These are phyloP conservation scores for Phytopythium vexans DNA, from an alignment of 352 stramenopile species.

Conservation along the genomic window DNA sequence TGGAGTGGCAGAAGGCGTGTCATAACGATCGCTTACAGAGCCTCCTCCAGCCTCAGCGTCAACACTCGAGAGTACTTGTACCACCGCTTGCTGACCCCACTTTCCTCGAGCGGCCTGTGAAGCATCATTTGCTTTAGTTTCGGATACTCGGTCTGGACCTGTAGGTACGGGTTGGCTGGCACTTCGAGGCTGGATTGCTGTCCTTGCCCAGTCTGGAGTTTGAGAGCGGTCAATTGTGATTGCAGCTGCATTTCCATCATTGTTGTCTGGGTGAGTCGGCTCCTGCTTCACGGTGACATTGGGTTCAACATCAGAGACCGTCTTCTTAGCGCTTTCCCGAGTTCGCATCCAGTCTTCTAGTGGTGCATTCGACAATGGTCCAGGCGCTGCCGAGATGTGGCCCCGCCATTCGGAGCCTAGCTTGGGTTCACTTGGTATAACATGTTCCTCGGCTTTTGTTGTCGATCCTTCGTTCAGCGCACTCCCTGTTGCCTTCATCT, in stretches of 20 bases:
- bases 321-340: slow-evolving; percentile 46
- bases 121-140: background rate
- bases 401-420: slow-evolving; percentile 34
- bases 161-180: background rate
- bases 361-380: slow-evolving; percentile 45
- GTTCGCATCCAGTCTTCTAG: slow-evolving; percentile 80
- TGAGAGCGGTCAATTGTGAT: slow-evolving; percentile 50
- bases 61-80: background rate
- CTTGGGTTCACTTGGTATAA: slow-evolving; percentile 4
- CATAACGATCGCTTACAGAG: background rate
- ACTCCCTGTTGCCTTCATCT: background rate
- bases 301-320: slow-evolving; percentile 22
- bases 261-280: background rate
- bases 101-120: slow-evolving; percentile 9
- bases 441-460: too few species aligned
- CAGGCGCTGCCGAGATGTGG: slow-evolving; percentile 36
- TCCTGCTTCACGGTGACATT: slow-evolving; percentile 1
- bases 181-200: slow-evolving; percentile 7
- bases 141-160: background rate
- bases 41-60: background rate
- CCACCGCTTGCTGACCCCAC: slow-evolving; percentile 9
- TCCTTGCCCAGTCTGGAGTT: slow-evolving; percentile 60
- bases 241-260: background rate
- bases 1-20: too few species aligned
- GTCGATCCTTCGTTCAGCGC: background rate